Percentiles rank a stretch among this genome's conserved stretches.
These are phyloP conservation scores for Lasiodiplodia theobromae DNA, from an alignment of 2,329 filamentous ascomycete genomes.

Conservation along the genomic window DNA sequence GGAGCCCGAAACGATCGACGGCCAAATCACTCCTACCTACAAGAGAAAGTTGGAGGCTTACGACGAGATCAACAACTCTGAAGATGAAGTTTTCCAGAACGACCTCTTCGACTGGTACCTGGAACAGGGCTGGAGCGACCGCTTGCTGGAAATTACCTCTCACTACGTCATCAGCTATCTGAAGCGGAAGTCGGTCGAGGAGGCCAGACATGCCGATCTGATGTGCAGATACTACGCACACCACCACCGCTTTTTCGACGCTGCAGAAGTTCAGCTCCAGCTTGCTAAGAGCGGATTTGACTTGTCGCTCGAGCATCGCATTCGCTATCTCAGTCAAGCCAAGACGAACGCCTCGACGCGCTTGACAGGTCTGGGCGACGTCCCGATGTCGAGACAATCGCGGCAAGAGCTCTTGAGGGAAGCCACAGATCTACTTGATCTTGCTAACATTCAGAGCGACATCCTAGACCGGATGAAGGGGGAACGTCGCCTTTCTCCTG, in stretches of 20 bases:
- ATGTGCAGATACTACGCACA: constrained; percentile 93
- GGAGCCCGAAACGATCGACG: constrained; percentile 78
- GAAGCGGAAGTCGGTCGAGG: constrained; percentile 73
- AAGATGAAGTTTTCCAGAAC: constrained; percentile 93
- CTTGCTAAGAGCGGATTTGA: constrained; percentile 84
- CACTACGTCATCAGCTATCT: constrained; percentile 88
- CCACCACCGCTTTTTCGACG: constrained; percentile 81
- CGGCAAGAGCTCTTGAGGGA: constrained; percentile 87
- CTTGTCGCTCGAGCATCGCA: constrained; percentile 82
- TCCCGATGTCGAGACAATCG: constrained; percentile 65
- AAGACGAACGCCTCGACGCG: constrained; percentile 91
- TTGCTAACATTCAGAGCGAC: constrained; percentile 95
- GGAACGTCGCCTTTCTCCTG: constrained; percentile 72
- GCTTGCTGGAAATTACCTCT: constrained; percentile 83
- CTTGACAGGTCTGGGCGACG: constrained; percentile 72
- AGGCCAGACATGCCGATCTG: constrained; percentile 83
- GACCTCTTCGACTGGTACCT: constrained; percentile 99
- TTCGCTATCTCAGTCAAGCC: constrained; percentile 87
- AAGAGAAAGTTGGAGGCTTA: constrained; percentile 89
- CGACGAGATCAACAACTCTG: constrained; percentile 83
- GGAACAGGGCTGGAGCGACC: constrained; percentile 80
- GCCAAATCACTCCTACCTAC: constrained; percentile 75
- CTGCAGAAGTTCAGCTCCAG: constrained; percentile 83
- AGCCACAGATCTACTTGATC: constrained; percentile 84
- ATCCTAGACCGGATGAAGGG: constrained; percentile 77